Percentiles rank a stretch among this genome's conserved stretches.
phyloP scores from a whole-genome alignment of 441 rosid species.

The Pelargonium myrrhifolium region DNA sequence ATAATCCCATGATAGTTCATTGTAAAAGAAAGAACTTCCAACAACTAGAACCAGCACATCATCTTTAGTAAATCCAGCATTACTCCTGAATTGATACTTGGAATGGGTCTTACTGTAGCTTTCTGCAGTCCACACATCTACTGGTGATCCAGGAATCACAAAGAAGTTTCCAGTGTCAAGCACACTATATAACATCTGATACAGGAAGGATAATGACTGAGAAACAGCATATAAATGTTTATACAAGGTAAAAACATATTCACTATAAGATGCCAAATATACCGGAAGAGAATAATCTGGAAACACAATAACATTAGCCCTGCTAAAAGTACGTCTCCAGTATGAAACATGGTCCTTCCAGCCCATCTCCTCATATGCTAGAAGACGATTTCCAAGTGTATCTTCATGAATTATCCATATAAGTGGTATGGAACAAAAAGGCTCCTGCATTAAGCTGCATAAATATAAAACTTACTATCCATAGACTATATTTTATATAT shows the following conservation, averaged over 20 bases:
- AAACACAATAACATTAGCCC: slow-evolving; percentile 74
- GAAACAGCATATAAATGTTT: slow-evolving; percentile 25
- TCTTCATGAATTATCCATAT: slow-evolving; percentile 93
- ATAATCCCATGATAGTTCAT: slow-evolving; percentile 81
- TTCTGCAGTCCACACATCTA: slow-evolving; percentile 93
- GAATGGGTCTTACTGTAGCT: slow-evolving; percentile 48
- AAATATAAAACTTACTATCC: slow-evolving; percentile 54
- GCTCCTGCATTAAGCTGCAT: slow-evolving; percentile 99
- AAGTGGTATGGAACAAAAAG: slow-evolving; percentile 78
- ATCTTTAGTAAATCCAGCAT: slow-evolving; percentile 48
- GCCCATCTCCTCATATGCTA: slow-evolving; percentile 56
- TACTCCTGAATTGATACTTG: slow-evolving; percentile 55
- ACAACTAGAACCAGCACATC: slow-evolving; percentile 75
- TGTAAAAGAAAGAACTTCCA: slow-evolving; percentile 79
- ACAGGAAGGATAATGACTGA: slow-evolving; percentile 31
- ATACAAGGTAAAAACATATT: slow-evolving; percentile 13
- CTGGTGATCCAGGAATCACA: slow-evolving; percentile 89
- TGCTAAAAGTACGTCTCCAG: slow-evolving; percentile 70
- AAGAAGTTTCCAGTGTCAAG: slow-evolving; percentile 96
- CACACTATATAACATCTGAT: slow-evolving; percentile 87
- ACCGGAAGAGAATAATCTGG: slow-evolving; percentile 84
- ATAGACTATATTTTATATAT: slow-evolving; percentile 29
- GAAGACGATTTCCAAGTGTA: slow-evolving; percentile 68
- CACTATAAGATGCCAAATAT: slow-evolving; percentile 19
- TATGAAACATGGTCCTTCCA: slow-evolving; percentile 48